These are phyloP conservation scores for Epichloe elymi DNA, from an alignment of 2,329 filamentous ascomycete species.

Conservation along the genomic window DNA sequence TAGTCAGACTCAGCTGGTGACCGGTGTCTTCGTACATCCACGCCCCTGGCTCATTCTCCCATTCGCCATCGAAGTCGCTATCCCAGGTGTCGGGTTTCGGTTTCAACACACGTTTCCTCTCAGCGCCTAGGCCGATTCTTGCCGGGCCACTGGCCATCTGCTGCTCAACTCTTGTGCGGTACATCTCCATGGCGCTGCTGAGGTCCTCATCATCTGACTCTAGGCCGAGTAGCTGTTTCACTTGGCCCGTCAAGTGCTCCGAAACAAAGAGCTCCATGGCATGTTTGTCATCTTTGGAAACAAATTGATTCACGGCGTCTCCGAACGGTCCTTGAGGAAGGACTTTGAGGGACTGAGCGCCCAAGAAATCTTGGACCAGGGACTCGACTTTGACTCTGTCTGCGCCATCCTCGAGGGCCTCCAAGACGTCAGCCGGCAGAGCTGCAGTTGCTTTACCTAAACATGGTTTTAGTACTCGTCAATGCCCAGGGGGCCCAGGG, in stretches of 20 bases:
- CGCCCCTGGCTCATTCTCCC: constrained; percentile 65
- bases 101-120: constrained; percentile 41
- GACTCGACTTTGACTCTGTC: constrained; percentile 80
- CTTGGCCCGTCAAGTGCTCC: constrained; percentile 56
- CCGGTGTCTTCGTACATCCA: constrained; percentile 22
- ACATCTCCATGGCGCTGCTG: constrained; percentile 58
- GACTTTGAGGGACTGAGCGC: constrained; percentile 79
- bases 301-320: constrained; percentile 83
- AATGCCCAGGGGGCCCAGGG: not conserved
- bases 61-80: constrained; percentile 74
- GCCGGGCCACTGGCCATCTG: constrained; percentile 50
- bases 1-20: constrained; percentile 8
- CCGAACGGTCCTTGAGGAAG: constrained; percentile 86
- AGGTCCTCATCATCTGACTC: constrained; percentile 55
- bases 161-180: constrained; percentile 57
- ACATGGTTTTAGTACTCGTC: constrained; percentile 3
- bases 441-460: constrained; percentile 24
- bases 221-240: constrained; percentile 54
- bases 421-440: constrained; percentile 50
- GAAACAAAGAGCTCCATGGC: constrained; percentile 74
- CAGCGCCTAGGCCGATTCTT: constrained; percentile 19
- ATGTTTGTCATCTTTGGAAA: constrained; percentile 89
- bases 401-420: constrained; percentile 31
- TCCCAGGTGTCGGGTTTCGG: constrained; percentile 76
- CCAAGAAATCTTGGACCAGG: constrained; percentile 76